These are phyloP conservation scores for Tricholoma sp. DNA, from an alignment of 768 basidiomycete species.

Conservation along the genomic window DNA sequence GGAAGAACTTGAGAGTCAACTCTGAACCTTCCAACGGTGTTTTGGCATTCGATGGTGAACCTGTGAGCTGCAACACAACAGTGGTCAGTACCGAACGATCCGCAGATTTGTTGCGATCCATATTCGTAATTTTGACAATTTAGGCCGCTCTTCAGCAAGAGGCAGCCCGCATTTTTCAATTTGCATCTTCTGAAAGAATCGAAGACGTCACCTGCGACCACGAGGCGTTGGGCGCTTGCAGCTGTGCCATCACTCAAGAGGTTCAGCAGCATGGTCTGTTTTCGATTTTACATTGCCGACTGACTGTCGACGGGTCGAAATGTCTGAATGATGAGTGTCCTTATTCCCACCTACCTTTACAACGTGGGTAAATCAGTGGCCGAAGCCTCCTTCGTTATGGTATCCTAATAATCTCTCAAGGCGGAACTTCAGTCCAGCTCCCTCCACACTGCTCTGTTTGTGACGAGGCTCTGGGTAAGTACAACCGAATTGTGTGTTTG, in stretches of 20 bases:
- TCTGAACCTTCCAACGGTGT: slow-evolving; percentile 14
- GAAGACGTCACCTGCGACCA: slow-evolving; percentile 11
- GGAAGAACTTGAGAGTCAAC: slow-evolving; percentile 7
- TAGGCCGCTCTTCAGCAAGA: slow-evolving; percentile 17
- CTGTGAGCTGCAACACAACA: slow-evolving; percentile 17
- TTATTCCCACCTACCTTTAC: slow-evolving; percentile 18
- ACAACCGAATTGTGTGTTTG: neutral
- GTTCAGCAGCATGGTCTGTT: slow-evolving; percentile 18
- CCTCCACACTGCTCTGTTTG: slow-evolving; percentile 23
- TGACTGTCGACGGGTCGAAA: slow-evolving; percentile 16
- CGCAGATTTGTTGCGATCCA: neutral
- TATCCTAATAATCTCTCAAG: neutral
- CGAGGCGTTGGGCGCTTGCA: slow-evolving; percentile 9
- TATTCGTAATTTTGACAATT: neutral
- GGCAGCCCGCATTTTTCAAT: slow-evolving; percentile 14
- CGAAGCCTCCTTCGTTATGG: neutral
- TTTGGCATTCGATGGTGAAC: slow-evolving; percentile 17
- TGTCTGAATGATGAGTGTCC: slow-evolving; percentile 18
- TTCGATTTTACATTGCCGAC: slow-evolving; percentile 21
- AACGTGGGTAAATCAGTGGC: slow-evolving; percentile 10
- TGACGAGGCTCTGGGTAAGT: slow-evolving; percentile 18
- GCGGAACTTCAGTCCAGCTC: neutral
- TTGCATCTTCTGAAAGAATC: slow-evolving; percentile 7
- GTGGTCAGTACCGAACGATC: slow-evolving; percentile 13
- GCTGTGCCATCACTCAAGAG: slow-evolving; percentile 18